Percentiles rank a stretch among this genome's conserved stretches.
Conservation (phyloP, 495 filamentous ascomycete genomes). For the Trichoderma asperelloides region DNA sequence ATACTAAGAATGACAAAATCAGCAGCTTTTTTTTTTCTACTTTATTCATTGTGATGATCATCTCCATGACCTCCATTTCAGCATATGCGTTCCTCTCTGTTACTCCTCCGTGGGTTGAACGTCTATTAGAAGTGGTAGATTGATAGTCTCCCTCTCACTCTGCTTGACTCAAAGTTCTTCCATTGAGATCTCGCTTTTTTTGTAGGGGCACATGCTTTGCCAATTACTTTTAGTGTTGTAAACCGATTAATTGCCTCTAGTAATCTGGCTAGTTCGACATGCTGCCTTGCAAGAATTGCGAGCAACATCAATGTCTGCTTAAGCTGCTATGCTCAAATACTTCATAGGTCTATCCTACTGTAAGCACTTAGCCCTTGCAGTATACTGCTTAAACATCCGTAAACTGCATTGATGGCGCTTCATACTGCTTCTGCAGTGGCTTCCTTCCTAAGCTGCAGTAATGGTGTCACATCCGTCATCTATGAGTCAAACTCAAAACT, state of each 20-base stretch:
- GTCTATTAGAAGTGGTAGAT: slow-evolving; percentile 78
- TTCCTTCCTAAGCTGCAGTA: too few relatives aligned
- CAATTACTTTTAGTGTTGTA: not conserved
- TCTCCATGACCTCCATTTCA: slow-evolving; percentile 38
- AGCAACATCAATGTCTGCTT: too few relatives aligned
- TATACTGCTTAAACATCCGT: too few relatives aligned
- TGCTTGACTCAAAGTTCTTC: slow-evolving; percentile 31
- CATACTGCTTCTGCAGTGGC: too few relatives aligned
- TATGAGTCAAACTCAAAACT: too few relatives aligned
- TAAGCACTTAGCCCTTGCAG: too few relatives aligned
- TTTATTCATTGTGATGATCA: not conserved
- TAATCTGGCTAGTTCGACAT: too few relatives aligned
- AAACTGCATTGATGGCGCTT: too few relatives aligned
- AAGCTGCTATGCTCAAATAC: too few relatives aligned
- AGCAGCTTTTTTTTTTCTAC: slow-evolving; percentile 5
- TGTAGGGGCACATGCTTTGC: slow-evolving; percentile 28
- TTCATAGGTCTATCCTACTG: too few relatives aligned
- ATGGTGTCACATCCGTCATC: too few relatives aligned
- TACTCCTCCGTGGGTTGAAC: slow-evolving; percentile 50
- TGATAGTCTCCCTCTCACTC: slow-evolving; percentile 38
- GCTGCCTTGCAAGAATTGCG: too few relatives aligned
- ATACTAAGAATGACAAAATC: slow-evolving; percentile 10
- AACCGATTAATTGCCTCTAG: not conserved
- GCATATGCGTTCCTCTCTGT: slow-evolving; percentile 59
- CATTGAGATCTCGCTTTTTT: slow-evolving; percentile 39